Conservation (phyloP, 73 alveolate species). For the Strombidium stylifer region DNA sequence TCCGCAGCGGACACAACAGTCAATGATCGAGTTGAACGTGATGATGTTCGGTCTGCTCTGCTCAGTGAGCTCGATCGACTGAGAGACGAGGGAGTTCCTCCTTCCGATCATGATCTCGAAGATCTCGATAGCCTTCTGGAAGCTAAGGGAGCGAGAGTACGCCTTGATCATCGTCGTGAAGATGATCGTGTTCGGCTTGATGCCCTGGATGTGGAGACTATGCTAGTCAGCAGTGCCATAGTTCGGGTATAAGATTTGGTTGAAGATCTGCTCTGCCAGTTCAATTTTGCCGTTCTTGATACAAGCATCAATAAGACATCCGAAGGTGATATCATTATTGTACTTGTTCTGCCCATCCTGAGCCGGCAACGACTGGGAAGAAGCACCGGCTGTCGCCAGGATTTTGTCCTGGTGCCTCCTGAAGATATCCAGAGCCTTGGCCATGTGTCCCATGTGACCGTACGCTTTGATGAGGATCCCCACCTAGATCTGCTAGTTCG, state of each 20-base stretch:
- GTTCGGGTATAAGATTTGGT: too few relatives aligned
- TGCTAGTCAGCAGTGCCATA: constrained; percentile 80
- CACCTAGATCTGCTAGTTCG: constrained; percentile 85
- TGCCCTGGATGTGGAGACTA: too few relatives aligned
- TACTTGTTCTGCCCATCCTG: too few relatives aligned
- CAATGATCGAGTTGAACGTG: constrained; percentile 90
- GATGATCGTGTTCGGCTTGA: constrained; percentile 85
- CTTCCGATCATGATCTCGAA: constrained; percentile 79
- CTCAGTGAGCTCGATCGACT: too few relatives aligned
- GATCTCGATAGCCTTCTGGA: constrained; percentile 81
- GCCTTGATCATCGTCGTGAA: constrained; percentile 95
- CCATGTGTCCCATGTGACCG: constrained; percentile 88
- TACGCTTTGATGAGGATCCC: constrained; percentile 94
- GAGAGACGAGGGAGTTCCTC: neutral
- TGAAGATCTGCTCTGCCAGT: constrained; percentile 91
- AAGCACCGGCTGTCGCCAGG: constrained; percentile 81
- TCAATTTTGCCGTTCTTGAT: constrained; percentile 84
- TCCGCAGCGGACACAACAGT: constrained; percentile 90
- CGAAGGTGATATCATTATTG: too few relatives aligned
- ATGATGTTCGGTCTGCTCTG: constrained; percentile 76
- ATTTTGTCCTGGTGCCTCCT: constrained; percentile 80
- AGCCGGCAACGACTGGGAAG: too few relatives aligned
- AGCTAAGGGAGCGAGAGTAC: constrained; percentile 71
- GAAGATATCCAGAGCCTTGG: constrained; percentile 82
- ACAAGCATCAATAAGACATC: constrained; percentile 95